Evolutionary conservation across 2,329 filamentous ascomycete species (phyloP).

Genomic region (Penicillium sp.): DNA sequence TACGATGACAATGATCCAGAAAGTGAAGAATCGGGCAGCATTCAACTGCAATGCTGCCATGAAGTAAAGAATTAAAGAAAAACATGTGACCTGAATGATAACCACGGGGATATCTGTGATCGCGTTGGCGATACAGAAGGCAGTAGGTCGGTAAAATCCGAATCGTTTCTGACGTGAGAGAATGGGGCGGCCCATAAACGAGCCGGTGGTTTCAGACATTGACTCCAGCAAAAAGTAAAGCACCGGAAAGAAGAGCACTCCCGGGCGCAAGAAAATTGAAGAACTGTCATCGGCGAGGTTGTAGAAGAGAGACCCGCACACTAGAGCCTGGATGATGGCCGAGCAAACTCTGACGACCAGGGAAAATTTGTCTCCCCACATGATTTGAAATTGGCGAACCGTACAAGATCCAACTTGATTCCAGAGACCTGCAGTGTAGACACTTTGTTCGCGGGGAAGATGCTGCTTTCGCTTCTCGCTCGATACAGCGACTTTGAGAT

Average conservation of each 20-base stretch:
- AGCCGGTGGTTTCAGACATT: constrained; percentile 58
- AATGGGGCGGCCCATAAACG: constrained; percentile 64
- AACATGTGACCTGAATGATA: constrained; percentile 56
- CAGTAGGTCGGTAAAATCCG: constrained; percentile 63
- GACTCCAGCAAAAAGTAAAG: constrained; percentile 63
- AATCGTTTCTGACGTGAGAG: constrained; percentile 68
- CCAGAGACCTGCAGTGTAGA: constrained; percentile 33
- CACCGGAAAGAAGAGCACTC: constrained; percentile 60
- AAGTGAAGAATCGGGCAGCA: constrained; percentile 61
- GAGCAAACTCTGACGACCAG: constrained; percentile 49
- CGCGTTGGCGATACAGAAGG: constrained; percentile 58
- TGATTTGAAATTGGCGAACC: constrained; percentile 47
- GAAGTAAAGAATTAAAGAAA: constrained; percentile 62
- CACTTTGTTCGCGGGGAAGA: constrained; percentile 30
- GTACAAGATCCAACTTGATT: constrained; percentile 51
- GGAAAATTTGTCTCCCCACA: constrained; percentile 54
- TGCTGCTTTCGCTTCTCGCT: constrained; percentile 34
- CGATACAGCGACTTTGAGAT: constrained; percentile 29
- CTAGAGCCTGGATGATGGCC: constrained; percentile 39
- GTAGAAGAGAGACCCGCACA: constrained; percentile 53
- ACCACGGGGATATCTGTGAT: constrained; percentile 58
- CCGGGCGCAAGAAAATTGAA: constrained; percentile 59
- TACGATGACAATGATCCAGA: constrained; percentile 53
- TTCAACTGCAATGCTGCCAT: constrained; percentile 56
- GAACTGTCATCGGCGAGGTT: constrained; percentile 50